A percentile compares a stretch with the other conserved stretches of the same genome.
phyloP scores from a whole-genome alignment of 805 yeast genomes.

The Schwanniomyces pseudopolymorphus region DNA sequence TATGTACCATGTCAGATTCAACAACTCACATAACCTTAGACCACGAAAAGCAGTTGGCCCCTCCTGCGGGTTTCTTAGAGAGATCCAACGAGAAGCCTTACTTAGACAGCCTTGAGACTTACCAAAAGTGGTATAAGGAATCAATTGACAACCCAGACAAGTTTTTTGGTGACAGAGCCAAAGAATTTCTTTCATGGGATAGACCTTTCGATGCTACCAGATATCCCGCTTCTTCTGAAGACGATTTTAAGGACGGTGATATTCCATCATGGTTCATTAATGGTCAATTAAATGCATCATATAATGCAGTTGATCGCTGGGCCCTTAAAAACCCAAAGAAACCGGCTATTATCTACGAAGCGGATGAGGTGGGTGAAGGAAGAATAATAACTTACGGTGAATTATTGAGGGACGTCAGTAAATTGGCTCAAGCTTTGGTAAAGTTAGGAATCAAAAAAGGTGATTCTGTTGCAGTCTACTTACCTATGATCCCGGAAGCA shows the following conservation, averaged over 20 bases:
- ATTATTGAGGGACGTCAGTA: slow-evolving; percentile 78
- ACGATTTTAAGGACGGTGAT: slow-evolving; percentile 63
- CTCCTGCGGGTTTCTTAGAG: slow-evolving; percentile 41
- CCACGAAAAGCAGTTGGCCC: slow-evolving; percentile 28
- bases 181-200: slow-evolving; percentile 51
- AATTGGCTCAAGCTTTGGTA: slow-evolving; percentile 79
- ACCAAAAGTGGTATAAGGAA: slow-evolving; percentile 50
- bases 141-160: slow-evolving; percentile 54
- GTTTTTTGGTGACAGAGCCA: slow-evolving; percentile 57
- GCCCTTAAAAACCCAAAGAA: slow-evolving; percentile 86
- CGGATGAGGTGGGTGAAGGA: slow-evolving; percentile 81
- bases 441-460: slow-evolving; percentile 90
- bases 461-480: slow-evolving; percentile 92
- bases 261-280: slow-evolving; percentile 86
- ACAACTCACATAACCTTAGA: slow-evolving; percentile 27
- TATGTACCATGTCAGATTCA: slow-evolving; percentile 5
- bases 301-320: slow-evolving; percentile 94
- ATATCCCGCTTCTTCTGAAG: slow-evolving; percentile 44
- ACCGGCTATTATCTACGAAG: slow-evolving; percentile 85
- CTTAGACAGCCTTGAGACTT: slow-evolving; percentile 49
- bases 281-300: slow-evolving; percentile 90
- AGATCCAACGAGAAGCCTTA: slow-evolving; percentile 49
- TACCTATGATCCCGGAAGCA: slow-evolving; percentile 98
- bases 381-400: slow-evolving; percentile 80
- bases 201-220: slow-evolving; percentile 49